phyloP scores from a whole-genome alignment of 23 red algal species.

The Gracilariopsis chorda region DNA sequence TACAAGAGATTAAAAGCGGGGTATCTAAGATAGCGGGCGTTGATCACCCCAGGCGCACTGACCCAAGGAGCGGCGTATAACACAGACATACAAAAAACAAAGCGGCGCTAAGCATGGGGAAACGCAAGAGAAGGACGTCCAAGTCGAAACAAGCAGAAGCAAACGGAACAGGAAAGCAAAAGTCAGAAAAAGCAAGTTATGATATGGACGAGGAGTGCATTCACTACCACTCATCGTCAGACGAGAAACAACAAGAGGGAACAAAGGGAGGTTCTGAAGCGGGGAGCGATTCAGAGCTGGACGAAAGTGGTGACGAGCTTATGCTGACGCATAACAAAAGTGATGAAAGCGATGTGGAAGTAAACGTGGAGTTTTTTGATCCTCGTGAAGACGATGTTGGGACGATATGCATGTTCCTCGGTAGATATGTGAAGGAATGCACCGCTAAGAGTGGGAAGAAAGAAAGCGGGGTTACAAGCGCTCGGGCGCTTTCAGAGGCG shows the following conservation, averaged over 20 bases:
- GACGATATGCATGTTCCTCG: not conserved
- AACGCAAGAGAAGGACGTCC: not conserved
- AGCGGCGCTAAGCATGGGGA: too few relatives aligned
- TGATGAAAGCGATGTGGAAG: conserved; percentile 45
- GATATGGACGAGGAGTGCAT: conserved; percentile 12
- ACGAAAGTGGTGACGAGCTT: not conserved
- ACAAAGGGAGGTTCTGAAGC: not conserved
- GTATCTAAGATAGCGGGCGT: too few relatives aligned
- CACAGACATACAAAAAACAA: too few relatives aligned
- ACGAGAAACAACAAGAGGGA: not conserved
- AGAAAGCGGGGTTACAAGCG: not conserved
- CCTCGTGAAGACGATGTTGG: not conserved
- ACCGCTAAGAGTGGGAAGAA: not conserved
- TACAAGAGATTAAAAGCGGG: too few relatives aligned
- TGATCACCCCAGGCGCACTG: too few relatives aligned
- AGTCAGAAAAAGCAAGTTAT: not conserved
- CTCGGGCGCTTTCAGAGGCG: conserved; percentile 15
- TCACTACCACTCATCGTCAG: not conserved
- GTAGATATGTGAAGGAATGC: not conserved
- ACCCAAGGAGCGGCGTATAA: too few relatives aligned
- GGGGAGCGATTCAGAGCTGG: not conserved
- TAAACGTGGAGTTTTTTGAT: conserved; percentile 49
- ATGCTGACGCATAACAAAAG: not conserved
- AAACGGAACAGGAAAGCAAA: not conserved
- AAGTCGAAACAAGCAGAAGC: not conserved